Conservation (phyloP, 768 basidiomycete genomes). For the Auriscalpium orientale region DNA sequence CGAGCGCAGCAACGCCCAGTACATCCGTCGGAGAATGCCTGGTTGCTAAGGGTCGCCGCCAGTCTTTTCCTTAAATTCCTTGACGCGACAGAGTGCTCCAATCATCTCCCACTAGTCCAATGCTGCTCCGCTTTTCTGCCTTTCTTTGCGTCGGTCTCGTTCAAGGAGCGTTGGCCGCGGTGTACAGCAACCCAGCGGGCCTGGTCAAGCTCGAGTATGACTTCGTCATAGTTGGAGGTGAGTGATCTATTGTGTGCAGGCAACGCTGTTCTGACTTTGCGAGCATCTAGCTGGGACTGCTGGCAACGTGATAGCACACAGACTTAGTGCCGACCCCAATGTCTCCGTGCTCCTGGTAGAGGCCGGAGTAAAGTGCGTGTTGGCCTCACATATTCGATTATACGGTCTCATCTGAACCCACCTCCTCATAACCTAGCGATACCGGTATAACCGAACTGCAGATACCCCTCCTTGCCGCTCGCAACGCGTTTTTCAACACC, state of each 20-base stretch:
- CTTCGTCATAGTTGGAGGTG: slow-evolving; percentile 1
- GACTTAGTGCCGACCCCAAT: neutral
- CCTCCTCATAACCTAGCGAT: neutral
- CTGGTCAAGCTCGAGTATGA: neutral
- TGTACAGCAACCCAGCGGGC: too few species aligned
- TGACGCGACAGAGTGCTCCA: too few species aligned
- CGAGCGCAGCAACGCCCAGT: too few species aligned
- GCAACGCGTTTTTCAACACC: neutral
- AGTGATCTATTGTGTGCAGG: neutral
- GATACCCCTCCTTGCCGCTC: neutral
- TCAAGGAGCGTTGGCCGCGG: too few species aligned
- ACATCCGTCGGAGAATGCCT: too few species aligned
- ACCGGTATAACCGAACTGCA: neutral
- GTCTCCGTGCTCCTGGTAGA: neutral
- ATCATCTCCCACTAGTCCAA: too few species aligned
- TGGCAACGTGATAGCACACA: neutral
- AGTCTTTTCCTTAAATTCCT: too few species aligned
- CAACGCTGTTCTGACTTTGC: neutral
- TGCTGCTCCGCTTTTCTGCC: too few species aligned
- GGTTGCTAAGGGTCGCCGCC: too few species aligned
- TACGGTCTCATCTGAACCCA: neutral
- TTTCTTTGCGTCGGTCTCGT: too few species aligned
- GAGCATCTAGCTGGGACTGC: neutral
- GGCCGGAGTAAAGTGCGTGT: slow-evolving; percentile 1
- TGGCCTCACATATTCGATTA: neutral